These are phyloP conservation scores for Exophiala sp. DNA, from an alignment of 2,329 filamentous ascomycete species.

Conservation along the genomic window DNA sequence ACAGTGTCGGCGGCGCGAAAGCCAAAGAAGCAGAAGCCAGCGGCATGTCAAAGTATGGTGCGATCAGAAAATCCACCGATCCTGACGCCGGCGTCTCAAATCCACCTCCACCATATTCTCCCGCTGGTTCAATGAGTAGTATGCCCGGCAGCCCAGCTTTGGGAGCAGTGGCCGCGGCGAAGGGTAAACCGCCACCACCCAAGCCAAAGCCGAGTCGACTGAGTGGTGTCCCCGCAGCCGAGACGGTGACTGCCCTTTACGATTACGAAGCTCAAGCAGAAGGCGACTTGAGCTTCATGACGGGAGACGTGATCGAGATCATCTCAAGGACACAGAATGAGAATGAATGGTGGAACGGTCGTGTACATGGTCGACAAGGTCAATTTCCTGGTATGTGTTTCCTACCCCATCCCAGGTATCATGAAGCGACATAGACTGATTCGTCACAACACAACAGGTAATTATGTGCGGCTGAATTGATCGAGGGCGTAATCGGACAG, in stretches of 20 bases:
- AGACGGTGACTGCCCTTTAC: slow-evolving; percentile 87
- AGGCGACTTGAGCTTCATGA: slow-evolving; percentile 84
- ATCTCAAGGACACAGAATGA: slow-evolving; percentile 76
- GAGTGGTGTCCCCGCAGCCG: slow-evolving; percentile 60
- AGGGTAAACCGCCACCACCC: slow-evolving; percentile 65
- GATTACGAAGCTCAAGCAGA: slow-evolving; percentile 96
- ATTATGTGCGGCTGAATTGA: slow-evolving; percentile 42
- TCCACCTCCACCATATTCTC: slow-evolving; percentile 70
- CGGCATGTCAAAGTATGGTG: slow-evolving; percentile 25
- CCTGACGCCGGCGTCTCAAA: slow-evolving; percentile 49
- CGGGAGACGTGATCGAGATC: slow-evolving; percentile 89
- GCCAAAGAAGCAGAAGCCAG: slow-evolving; percentile 32
- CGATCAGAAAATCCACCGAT: slow-evolving; percentile 10
- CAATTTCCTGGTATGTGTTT: slow-evolving; percentile 82
- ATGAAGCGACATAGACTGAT: not conserved
- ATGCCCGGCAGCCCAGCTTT: slow-evolving; percentile 42
- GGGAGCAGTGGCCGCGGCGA: slow-evolving; percentile 50
- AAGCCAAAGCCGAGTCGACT: slow-evolving; percentile 78
- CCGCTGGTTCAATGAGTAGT: slow-evolving; percentile 38
- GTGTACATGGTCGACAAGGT: slow-evolving; percentile 72
- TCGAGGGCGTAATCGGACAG: not conserved
- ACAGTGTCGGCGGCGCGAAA: slow-evolving; percentile 28
- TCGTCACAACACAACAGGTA: slow-evolving; percentile 29
- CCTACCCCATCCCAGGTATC: not conserved
- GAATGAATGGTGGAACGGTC: slow-evolving; percentile 97